Base-by-base conservation (phyloP, 768 basidiomycete species). In the Paxillus involutus region DNA sequence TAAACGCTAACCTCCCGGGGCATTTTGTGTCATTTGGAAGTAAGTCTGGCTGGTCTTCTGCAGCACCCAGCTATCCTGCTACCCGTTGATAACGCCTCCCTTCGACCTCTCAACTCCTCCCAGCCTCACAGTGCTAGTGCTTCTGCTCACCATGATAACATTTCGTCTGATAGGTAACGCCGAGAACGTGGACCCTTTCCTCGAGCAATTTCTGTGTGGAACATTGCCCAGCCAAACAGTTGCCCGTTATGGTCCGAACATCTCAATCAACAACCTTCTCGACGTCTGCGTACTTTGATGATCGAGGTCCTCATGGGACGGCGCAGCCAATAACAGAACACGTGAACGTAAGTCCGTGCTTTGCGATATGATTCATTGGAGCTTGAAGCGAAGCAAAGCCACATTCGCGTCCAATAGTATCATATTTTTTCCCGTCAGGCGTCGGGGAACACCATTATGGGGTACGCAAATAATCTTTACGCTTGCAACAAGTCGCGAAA, bases 381-480 rank as follows among this genome's bases (percentile, higher is more conserved):
- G 48, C 54, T 61, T 61, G 59, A 65, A 53, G 52, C 55, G 42
- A 65, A 64, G 46, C 41, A 68, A 59, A 70, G 69, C 57, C 62
- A 3, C 61, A 65, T 56, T 71, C 60, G 43, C 80, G 88, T 19
- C 91, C 93, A 0, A 85, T 91, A 59, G 97, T 99, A 9, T 94
- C 95, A 2, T 99, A 98, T 71, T 99, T 95, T 73, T 94, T 89
- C 62, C 94, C 97, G 0, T 89, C 89, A 72, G 91, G 88, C 46
- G 90, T 98, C 2, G 97, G 97, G 3, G 87, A 90, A 57, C 91
- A 94, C 69, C 97, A 99, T 69, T 99, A 98, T 75, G 96, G 96
- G 57, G 96, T 96, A 74, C 51, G 84, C 73, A 21, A 7, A 36
- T 41, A 21, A 12, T 30, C 41, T 51, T 35, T 13, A 14, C 35